These are phyloP conservation scores for Carallia brachiata DNA, from an alignment of 345 rosid species.

Conservation along the genomic window DNA sequence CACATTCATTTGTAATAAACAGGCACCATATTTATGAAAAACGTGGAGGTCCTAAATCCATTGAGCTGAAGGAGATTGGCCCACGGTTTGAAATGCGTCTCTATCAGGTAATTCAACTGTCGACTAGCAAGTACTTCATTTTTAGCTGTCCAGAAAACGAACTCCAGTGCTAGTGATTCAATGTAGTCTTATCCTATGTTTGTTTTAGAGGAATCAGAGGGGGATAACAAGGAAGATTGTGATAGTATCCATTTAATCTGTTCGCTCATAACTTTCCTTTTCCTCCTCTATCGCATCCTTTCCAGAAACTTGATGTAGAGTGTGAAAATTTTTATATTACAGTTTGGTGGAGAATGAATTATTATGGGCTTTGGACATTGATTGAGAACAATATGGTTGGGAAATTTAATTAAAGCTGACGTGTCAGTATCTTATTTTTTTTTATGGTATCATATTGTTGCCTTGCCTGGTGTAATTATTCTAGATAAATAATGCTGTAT, in stretches of 20 bases:
- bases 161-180: not conserved
- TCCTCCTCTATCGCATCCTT: too few species aligned
- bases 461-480: not conserved
- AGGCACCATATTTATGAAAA: conserved; percentile 84
- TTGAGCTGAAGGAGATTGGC: conserved; percentile 85
- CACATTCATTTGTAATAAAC: conserved; percentile 3
- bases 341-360: too few species aligned
- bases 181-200: not conserved
- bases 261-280: too few species aligned
- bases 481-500: too few species aligned
- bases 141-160: not conserved
- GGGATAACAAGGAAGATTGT: too few species aligned
- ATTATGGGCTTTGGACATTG: too few species aligned
- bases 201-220: not conserved
- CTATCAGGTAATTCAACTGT: conserved; percentile 56
- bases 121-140: not conserved
- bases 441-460: not conserved
- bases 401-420: too few species aligned
- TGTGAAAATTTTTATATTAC: too few species aligned
- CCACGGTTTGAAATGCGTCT: conserved; percentile 87
- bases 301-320: too few species aligned
- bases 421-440: not conserved
- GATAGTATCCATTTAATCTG: too few species aligned
- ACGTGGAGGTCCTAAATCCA: conserved; percentile 70
- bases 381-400: too few species aligned